Percentiles rank a stretch among this genome's conserved stretches.
phyloP scores from a whole-genome alignment of 148 eudicot genomes.

The Rhododendron henanense region DNA sequence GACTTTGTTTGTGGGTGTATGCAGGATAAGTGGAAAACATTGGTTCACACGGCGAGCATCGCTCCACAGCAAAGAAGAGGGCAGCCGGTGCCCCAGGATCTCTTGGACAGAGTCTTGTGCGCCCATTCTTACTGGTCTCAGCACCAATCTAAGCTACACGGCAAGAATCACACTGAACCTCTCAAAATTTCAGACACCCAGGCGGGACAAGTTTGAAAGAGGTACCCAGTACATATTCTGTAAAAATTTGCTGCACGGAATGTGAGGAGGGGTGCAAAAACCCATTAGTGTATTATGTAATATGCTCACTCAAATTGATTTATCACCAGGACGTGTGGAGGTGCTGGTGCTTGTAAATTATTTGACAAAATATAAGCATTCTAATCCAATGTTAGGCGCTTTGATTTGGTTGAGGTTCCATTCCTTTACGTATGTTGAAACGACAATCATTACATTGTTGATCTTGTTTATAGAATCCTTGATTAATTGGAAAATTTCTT shows the following conservation, averaged over 20 bases:
- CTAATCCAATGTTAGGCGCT: conserved; percentile 3
- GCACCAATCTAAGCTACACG: conserved; percentile 78
- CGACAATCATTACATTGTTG: neutral
- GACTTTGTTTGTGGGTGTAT: neutral
- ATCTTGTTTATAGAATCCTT: neutral
- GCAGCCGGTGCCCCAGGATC: conserved; percentile 93
- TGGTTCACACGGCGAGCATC: conserved; percentile 97
- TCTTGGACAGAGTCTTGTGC: conserved; percentile 75
- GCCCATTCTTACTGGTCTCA: conserved; percentile 92
- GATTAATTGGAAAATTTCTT: neutral
- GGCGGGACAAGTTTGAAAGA: conserved; percentile 22
- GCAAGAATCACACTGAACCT: conserved; percentile 43
- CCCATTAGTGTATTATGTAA: neutral
- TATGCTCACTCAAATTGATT: conserved; percentile 8
- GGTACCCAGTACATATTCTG: conserved; percentile 12
- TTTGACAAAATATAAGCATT: conserved; percentile 10
- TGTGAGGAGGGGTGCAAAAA: conserved; percentile 8
- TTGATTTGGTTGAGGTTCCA: conserved; percentile 12
- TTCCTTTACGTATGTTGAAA: neutral
- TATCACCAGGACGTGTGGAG: neutral
- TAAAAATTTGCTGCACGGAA: conserved; percentile 17
- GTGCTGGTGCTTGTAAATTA: conserved; percentile 19
- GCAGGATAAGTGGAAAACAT: conserved; percentile 99
- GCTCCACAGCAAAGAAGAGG: conserved; percentile 97
- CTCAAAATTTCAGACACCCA: conserved; percentile 17